A percentile compares a stretch with the other conserved stretches of the same genome.
Conservation (phyloP, 2,329 filamentous ascomycete species). For the Microsporum canis region DNA sequence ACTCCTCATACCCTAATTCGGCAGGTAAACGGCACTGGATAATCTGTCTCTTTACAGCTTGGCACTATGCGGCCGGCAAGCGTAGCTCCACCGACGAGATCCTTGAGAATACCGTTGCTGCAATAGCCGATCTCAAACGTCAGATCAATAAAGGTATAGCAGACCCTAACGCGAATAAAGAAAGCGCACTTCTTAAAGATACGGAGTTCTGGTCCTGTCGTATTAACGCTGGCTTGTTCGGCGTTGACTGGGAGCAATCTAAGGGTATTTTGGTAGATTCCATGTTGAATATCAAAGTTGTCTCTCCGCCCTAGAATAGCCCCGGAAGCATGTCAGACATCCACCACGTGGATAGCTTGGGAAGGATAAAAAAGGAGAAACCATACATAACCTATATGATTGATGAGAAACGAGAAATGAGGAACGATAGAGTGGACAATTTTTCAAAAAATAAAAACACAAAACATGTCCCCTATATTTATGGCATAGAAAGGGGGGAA, state of each 20-base stretch:
- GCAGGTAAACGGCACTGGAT: slow-evolving; percentile 40
- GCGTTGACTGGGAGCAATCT: slow-evolving; percentile 44
- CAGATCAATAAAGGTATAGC: slow-evolving; percentile 26
- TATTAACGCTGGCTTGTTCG: slow-evolving; percentile 49
- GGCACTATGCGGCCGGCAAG: slow-evolving; percentile 36
- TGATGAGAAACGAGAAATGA: too few species aligned
- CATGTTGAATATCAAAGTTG: slow-evolving; percentile 27
- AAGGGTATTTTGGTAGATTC: slow-evolving; percentile 32
- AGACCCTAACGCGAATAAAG: not conserved
- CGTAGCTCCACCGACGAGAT: slow-evolving; percentile 33
- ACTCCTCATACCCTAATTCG: not conserved
- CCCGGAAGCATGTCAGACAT: too few species aligned
- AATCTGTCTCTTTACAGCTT: slow-evolving; percentile 49
- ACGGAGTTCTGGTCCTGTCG: slow-evolving; percentile 39
- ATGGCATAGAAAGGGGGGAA: too few species aligned
- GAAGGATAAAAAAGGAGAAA: not conserved
- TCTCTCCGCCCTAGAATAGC: slow-evolving; percentile 9
- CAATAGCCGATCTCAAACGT: slow-evolving; percentile 39
- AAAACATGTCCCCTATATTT: too few species aligned
- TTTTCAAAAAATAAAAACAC: too few species aligned
- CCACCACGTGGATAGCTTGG: not conserved
- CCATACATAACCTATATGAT: too few species aligned
- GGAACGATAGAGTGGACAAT: too few species aligned
- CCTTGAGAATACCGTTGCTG: slow-evolving; percentile 38
- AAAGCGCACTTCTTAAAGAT: slow-evolving; percentile 10